phyloP scores from a whole-genome alignment of 2,329 filamentous ascomycete genomes.

The Oidium heveae region DNA sequence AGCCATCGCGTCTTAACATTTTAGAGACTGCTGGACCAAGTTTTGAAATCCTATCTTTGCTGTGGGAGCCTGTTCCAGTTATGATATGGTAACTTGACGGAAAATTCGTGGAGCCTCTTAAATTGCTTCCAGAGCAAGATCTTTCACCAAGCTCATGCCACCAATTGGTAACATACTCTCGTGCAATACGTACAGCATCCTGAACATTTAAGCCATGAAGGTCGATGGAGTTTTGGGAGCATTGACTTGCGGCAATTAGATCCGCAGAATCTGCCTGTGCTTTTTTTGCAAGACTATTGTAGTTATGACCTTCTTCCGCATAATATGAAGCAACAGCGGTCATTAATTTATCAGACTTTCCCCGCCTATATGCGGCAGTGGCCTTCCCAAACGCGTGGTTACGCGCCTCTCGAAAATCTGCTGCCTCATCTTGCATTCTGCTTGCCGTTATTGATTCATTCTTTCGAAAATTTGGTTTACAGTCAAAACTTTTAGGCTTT shows the following conservation, averaged over 20 bases:
- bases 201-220: slow-evolving; percentile 63
- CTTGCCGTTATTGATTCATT: slow-evolving; percentile 3
- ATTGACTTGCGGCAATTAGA: slow-evolving; percentile 40
- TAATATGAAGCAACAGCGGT: slow-evolving; percentile 56
- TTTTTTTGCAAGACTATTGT: slow-evolving; percentile 28
- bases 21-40: slow-evolving; percentile 59
- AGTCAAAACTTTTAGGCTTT: slow-evolving; percentile 1
- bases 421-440: slow-evolving; percentile 3
- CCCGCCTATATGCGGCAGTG: slow-evolving; percentile 28
- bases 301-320: slow-evolving; percentile 40
- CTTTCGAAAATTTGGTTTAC: background rate
- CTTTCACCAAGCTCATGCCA: slow-evolving; percentile 44
- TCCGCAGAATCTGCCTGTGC: slow-evolving; percentile 45
- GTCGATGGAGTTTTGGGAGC: slow-evolving; percentile 36
- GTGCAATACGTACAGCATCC: slow-evolving; percentile 58
- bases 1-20: slow-evolving; percentile 52
- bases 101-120: background rate
- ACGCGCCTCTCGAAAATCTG: slow-evolving; percentile 4
- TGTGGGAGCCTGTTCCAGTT: slow-evolving; percentile 61
- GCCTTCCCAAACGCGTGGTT: slow-evolving; percentile 28
- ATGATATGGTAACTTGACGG: slow-evolving; percentile 37
- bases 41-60: slow-evolving; percentile 45
- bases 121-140: slow-evolving; percentile 12
- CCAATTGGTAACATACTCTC: slow-evolving; percentile 42
- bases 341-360: slow-evolving; percentile 47